Base-by-base conservation (phyloP, 257 asterid genomes). In the Capsicum pubescens region DNA sequence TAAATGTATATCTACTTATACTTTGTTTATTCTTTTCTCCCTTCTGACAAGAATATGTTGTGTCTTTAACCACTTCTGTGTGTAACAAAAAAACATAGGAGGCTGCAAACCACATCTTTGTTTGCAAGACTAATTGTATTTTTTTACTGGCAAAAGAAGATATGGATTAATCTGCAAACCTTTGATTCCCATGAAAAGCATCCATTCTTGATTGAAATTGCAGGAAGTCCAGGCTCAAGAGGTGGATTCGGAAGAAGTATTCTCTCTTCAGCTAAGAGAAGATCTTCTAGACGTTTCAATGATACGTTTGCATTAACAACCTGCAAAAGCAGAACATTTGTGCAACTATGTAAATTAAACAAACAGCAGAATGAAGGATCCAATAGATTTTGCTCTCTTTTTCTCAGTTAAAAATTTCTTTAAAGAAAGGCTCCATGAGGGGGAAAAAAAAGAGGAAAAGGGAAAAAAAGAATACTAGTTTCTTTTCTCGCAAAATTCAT, bases 261-360 rank as follows among this genome's bases (percentile, higher is more conserved):
- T 81, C 95, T 89, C 83, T 94, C 99, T 85, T 94, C 99, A 84
- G 93, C 94, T 69, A 90, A 85, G 79, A 95, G 95, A 79, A 95
- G 95, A 83, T 94, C 98, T 92, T 95, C 98, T 61, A 95, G 91
- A 76, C 98, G 97, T 84, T 91, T 92, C 88, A 95, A 85, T 11
- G 99, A 95, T 59, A 95, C 99, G 80, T 94, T 95, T 57, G 98
- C 98, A 86, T 92, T 95, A 61, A 93, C 99, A 82, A 90, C 93
- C 99, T 95, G 91, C 64, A 86, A 60, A 84, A 79, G 84, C 86
- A 86, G 19, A 57, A 85, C 68, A 55, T 26, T 55, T 15, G 52
- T 54, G n/a, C 0, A 56, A 56, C 60, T 4, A 56, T 56, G 60
- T 56, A 56, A 56, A 56, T 3, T 13, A 56, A 14, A 13, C 7